phyloP scores from a whole-genome alignment of 2,329 filamentous ascomycete genomes.

The Fusarium euwallaceae region DNA sequence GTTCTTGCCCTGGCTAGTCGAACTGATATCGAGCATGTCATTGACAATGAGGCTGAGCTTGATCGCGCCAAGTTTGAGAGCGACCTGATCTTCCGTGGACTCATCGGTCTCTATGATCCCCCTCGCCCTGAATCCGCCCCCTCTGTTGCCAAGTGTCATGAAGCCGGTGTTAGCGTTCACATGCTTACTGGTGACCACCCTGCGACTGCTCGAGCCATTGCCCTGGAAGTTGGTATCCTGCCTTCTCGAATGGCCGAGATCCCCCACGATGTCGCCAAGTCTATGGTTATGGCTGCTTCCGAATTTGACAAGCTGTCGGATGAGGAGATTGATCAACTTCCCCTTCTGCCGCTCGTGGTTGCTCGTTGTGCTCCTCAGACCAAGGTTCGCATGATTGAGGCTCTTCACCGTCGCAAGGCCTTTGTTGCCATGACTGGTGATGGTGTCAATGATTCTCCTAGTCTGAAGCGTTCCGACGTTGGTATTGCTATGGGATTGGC shows the following conservation, averaged over 20 bases:
- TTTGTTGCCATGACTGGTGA: conserved; percentile 81
- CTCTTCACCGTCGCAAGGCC: conserved; percentile 73
- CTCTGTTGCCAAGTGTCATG: conserved; percentile 69
- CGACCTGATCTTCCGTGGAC: conserved; percentile 74
- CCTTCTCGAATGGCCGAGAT: conserved; percentile 63
- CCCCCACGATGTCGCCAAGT: conserved; percentile 66
- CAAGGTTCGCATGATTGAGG: conserved; percentile 82
- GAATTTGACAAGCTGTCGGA: conserved; percentile 77
- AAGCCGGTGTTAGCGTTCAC: conserved; percentile 74
- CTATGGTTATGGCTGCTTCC: conserved; percentile 76
- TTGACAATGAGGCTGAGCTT: conserved; percentile 56
- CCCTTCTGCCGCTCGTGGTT: conserved; percentile 75
- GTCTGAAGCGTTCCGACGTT: conserved; percentile 76
- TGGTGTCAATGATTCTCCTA: conserved; percentile 78
- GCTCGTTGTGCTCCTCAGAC: conserved; percentile 78
- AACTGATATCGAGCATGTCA: conserved; percentile 53
- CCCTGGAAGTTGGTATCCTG: conserved; percentile 73
- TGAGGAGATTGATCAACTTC: conserved; percentile 72
- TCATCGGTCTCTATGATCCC: conserved; percentile 80
- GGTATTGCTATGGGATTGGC: conserved; percentile 79
- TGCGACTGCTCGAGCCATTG: conserved; percentile 74
- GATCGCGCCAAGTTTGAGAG: conserved; percentile 70
- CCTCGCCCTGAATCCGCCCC: conserved; percentile 75
- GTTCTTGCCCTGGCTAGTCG: conserved; percentile 75
- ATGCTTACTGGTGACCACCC: conserved; percentile 80